A percentile compares a stretch with the other conserved stretches of the same genome.
phyloP scores from a whole-genome alignment of 139 green algal species.

The Tetraselmis striata region DNA sequence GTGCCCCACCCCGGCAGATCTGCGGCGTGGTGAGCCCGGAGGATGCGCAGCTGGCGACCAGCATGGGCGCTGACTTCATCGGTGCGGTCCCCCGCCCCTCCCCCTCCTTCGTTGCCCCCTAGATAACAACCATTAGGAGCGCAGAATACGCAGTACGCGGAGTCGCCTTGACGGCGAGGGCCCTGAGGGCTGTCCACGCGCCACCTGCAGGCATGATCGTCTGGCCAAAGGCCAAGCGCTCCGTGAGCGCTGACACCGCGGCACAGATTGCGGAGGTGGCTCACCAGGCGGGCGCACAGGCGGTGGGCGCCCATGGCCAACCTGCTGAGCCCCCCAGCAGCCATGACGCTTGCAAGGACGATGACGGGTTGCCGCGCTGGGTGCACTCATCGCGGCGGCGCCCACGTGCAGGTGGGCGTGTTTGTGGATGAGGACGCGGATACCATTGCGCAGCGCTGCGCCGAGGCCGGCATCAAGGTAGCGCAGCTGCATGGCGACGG shows the following conservation, averaged over 20 bases:
- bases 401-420: slow-evolving; percentile 36
- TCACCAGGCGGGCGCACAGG: slow-evolving; percentile 24
- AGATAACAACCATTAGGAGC: neutral
- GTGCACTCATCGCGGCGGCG: too few relatives aligned
- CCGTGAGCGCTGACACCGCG: slow-evolving; percentile 45
- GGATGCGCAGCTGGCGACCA: slow-evolving; percentile 56
- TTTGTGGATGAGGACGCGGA: slow-evolving; percentile 79
- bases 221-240: slow-evolving; percentile 73
- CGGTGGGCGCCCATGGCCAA: too few relatives aligned
- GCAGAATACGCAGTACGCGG: neutral
- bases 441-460: slow-evolving; percentile 50
- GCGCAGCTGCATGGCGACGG: slow-evolving; percentile 39
- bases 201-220: slow-evolving; percentile 72
- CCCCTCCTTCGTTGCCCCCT: neutral
- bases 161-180: too few relatives aligned
- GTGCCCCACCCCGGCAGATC: slow-evolving; percentile 35
- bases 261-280: slow-evolving; percentile 47
- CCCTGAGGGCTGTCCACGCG: slow-evolving; percentile 32
- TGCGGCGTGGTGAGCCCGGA: slow-evolving; percentile 64
- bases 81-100: too few relatives aligned
- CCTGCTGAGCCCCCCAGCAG: too few relatives aligned
- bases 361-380: too few relatives aligned
- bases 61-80: slow-evolving; percentile 44
- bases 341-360: too few relatives aligned
- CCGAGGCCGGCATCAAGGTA: slow-evolving; percentile 35